Percentiles rank a stretch among this genome's conserved stretches.
Conservation (phyloP, 306 rosid genomes). For the Glycine soja region DNA sequence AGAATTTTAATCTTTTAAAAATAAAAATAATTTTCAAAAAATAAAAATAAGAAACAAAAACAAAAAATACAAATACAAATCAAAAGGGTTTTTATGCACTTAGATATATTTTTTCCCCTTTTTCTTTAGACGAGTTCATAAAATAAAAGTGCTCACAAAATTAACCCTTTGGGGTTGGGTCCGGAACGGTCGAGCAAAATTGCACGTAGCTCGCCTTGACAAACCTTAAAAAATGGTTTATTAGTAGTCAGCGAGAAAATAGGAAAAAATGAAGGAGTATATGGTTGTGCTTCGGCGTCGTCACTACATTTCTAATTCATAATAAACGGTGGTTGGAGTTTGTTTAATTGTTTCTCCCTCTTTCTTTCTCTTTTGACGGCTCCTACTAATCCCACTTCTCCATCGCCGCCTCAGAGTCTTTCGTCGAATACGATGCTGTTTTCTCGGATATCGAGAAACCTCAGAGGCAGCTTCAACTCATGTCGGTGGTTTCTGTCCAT, state of each 20-base stretch:
- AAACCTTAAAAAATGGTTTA: not conserved
- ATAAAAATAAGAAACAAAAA: too few relatives aligned
- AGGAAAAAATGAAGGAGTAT: not conserved
- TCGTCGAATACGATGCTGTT: conserved; percentile 54
- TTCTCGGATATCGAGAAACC: conserved; percentile 64
- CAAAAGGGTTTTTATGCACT: too few relatives aligned
- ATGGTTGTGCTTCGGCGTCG: conserved; percentile 57
- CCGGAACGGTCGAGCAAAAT: too few relatives aligned
- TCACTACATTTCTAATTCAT: conserved; percentile 22
- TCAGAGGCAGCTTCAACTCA: conserved; percentile 53
- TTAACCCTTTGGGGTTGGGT: not conserved
- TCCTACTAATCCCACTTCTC: not conserved
- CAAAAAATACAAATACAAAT: too few relatives aligned
- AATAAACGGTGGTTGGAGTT: not conserved
- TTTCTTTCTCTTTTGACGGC: conserved; percentile 19
- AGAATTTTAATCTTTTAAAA: too few relatives aligned
- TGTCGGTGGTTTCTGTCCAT: conserved; percentile 57
- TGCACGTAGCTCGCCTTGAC: too few relatives aligned
- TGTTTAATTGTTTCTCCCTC: not conserved
- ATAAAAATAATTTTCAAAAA: too few relatives aligned
- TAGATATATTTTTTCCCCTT: too few relatives aligned
- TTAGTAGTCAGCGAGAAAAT: conserved; percentile 5
- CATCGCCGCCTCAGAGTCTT: conserved; percentile 45
- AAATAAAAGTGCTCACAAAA: not conserved
- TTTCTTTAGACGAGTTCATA: not conserved